Conservation (phyloP, 495 filamentous ascomycete species). For the Sphaerosporella brunnea region DNA sequence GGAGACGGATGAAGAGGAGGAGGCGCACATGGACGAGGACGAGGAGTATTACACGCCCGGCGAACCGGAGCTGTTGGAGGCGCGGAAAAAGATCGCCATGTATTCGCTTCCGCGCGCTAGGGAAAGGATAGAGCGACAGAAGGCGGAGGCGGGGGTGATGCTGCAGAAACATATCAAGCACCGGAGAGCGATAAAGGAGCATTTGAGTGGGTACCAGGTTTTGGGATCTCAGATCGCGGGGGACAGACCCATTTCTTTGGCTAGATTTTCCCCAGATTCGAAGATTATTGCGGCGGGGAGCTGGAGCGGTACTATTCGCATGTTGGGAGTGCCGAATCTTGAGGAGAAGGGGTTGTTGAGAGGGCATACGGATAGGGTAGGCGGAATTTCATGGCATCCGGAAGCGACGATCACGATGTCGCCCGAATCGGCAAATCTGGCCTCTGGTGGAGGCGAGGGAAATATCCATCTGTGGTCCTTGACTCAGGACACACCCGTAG, state of each 20-base stretch:
- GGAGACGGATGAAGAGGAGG: constrained; percentile 56
- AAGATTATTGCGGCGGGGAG: constrained; percentile 74
- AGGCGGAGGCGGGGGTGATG: constrained; percentile 60
- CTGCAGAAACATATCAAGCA: constrained; percentile 79
- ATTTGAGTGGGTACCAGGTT: constrained; percentile 63
- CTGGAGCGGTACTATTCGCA: constrained; percentile 72
- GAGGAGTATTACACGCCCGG: constrained; percentile 95
- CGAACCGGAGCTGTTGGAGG: constrained; percentile 50
- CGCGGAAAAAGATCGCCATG: constrained; percentile 61
- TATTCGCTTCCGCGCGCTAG: constrained; percentile 76
- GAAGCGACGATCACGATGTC: constrained; percentile 66
- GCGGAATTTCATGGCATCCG: constrained; percentile 80
- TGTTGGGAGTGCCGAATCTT: constrained; percentile 68
- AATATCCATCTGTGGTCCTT: constrained; percentile 83
- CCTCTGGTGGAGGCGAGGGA: constrained; percentile 80
- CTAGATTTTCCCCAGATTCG: constrained; percentile 74
- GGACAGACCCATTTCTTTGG: constrained; percentile 75
- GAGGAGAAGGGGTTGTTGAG: constrained; percentile 54
- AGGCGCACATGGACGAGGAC: constrained; percentile 76
- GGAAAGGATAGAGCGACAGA: constrained; percentile 54
- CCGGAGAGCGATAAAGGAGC: constrained; percentile 73
- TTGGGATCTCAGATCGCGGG: constrained; percentile 85
- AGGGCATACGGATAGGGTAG: constrained; percentile 72
- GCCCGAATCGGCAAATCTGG: constrained; percentile 58
- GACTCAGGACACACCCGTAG: constrained; percentile 59